A percentile compares a stretch with the other conserved stretches of the same genome.
phyloP scores from a whole-genome alignment of 192 early-diverging fungal genomes.

The Dispira simplex region DNA sequence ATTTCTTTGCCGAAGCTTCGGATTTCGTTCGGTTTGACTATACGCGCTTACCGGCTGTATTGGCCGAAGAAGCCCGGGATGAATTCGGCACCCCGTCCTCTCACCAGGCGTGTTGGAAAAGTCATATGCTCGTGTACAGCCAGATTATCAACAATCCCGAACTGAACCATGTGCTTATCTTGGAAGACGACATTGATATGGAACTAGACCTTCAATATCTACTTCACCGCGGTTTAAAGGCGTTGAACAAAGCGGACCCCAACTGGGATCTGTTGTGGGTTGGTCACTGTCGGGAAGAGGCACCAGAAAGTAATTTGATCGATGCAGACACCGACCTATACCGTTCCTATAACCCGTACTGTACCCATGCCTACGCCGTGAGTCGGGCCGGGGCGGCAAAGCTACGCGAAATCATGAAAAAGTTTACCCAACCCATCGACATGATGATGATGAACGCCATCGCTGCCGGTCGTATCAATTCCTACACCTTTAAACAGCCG shows the following conservation, averaged over 20 bases:
- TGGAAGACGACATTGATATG: conserved; percentile 15
- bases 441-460: not conserved
- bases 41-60: conserved; percentile 6
- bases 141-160: not conserved
- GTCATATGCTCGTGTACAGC: conserved; percentile 11
- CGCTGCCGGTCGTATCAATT: not conserved
- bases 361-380: conserved; percentile 26
- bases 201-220: conserved; percentile 7
- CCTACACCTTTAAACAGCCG: not conserved
- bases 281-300: conserved; percentile 24
- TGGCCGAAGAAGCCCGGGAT: not conserved
- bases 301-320: conserved; percentile 11
- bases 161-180: conserved; percentile 3
- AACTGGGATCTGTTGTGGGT: conserved; percentile 29
- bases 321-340: conserved; percentile 13
- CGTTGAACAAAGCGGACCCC: conserved; percentile 8
- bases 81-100: not conserved
- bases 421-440: conserved; percentile 8
- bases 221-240: not conserved
- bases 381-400: conserved; percentile 18
- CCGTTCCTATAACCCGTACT: conserved; percentile 20
- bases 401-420: conserved; percentile 19
- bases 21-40: conserved; percentile 7
- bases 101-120: conserved; percentile 11
- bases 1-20: not conserved